Base-by-base conservation (phyloP, 192 early-diverging fungal species). In the Backusella psychrophila region DNA sequence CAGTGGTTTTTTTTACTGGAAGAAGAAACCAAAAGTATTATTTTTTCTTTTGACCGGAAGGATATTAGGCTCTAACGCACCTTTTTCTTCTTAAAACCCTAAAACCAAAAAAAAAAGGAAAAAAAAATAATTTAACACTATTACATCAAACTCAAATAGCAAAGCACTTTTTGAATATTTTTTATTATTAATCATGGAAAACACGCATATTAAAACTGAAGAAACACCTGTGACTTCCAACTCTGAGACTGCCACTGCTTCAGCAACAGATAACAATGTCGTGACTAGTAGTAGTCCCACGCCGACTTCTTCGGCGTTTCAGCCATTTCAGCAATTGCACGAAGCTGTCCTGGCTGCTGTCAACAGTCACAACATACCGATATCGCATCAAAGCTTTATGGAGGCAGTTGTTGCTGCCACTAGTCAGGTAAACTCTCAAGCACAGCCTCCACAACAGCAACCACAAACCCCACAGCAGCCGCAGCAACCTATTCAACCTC, bases 341-440 rank as follows among this genome's bases (percentile, higher is more conserved):
- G 78, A 79, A 70, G 73, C 78, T 26, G 73, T 79, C 49, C 31
- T 79, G n/a, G 78, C 78, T 49, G 75, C 75, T 69, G 65, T 79
- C 72, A 70, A 79, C 66, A 74, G 72, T 65, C 73, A 73, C 66
- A 68, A 53, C 53, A 69, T 66, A 36, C 56, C 74, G 17, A 34
- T 74, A 35, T 77, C 76, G 0, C 67, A 69, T 26, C 53, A 66
- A 17, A 49, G 71, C 34, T 66, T 78, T 12, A 66, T 78, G 66
- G 77, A 63, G 17, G 77, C 77, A 6, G 72, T 72, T 2, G 77
- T 72, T 0, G 72, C 71, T 8, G 76, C 76, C 14, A 53, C 69
- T 2, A 70, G 38, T 2, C 39, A 49, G 26, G 70, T 63, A 9
- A 63, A 63, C 23, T 63, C 70, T 31, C 70, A 52, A 23, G 34